These are phyloP conservation scores for Aspergillus biplanus DNA, from an alignment of 495 filamentous ascomycete genomes.

Conservation along the genomic window DNA sequence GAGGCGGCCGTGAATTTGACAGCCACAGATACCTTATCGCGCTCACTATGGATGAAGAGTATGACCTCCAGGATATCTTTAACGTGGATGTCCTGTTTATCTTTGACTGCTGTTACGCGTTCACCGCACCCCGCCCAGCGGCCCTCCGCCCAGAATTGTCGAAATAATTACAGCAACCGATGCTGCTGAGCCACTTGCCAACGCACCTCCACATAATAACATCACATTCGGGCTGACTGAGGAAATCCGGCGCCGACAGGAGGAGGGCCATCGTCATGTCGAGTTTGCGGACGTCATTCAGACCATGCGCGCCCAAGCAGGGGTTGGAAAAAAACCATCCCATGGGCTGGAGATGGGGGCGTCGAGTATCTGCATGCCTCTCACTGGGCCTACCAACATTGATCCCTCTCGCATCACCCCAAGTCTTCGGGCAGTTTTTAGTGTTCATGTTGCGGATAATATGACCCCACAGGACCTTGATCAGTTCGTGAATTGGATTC, in stretches of 20 bases:
- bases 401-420: constrained; percentile 17
- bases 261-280: constrained; percentile 4
- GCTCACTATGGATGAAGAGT: not conserved
- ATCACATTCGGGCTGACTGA: constrained; percentile 1
- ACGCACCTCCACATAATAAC: not conserved
- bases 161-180: constrained; percentile 10
- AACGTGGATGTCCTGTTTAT: constrained; percentile 9
- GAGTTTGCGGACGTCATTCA: constrained; percentile 8
- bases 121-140: not conserved
- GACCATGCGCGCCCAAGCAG: not conserved
- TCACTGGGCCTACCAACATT: constrained; percentile 14
- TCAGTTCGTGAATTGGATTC: constrained; percentile 20
- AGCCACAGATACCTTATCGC: not conserved
- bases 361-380: constrained; percentile 18
- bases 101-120: constrained; percentile 4
- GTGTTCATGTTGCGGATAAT: constrained; percentile 21
- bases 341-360: constrained; percentile 5
- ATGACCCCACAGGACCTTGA: constrained; percentile 18
- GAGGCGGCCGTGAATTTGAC: not conserved
- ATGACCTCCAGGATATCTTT: constrained; percentile 1
- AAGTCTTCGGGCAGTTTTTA: constrained; percentile 22
- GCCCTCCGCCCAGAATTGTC: constrained; percentile 5
- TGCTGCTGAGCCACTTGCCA: not conserved
- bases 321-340: not conserved
- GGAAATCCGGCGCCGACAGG: constrained; percentile 5